These are phyloP conservation scores for Funneliformis geosporum DNA, from an alignment of 192 early-diverging fungal species.

Conservation along the genomic window DNA sequence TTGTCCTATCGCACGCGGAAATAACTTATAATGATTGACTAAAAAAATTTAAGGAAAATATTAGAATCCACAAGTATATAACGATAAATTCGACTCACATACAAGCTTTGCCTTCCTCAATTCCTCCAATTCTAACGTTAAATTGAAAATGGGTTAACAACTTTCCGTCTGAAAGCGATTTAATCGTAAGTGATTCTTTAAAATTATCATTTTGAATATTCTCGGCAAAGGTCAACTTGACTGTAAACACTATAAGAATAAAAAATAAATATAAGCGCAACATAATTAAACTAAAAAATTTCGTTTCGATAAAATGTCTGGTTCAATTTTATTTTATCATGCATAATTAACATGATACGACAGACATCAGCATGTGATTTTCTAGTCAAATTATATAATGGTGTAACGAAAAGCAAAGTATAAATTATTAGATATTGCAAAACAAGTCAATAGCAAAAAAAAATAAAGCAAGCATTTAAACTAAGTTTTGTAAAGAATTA, in stretches of 20 bases:
- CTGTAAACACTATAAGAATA: no score
- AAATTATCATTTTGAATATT: constrained; percentile 49
- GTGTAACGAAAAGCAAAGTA: no score
- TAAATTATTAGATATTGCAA: no score
- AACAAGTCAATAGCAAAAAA: no score
- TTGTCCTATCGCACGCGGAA: constrained; percentile 84
- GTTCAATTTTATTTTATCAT: no score
- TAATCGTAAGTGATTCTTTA: constrained; percentile 68
- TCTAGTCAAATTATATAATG: no score
- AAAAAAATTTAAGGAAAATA: constrained; percentile 21
- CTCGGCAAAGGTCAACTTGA: not conserved
- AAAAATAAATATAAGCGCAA: not conserved
- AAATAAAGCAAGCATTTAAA: no score
- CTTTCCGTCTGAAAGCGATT: constrained; percentile 75
- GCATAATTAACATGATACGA: no score
- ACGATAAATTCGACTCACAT: not conserved
- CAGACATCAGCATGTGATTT: no score
- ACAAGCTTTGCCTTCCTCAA: constrained; percentile 5
- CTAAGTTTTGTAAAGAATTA: no score
- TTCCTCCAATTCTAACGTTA: constrained; percentile 33
- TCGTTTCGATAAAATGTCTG: no score
- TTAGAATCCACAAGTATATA: not conserved
- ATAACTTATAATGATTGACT: constrained; percentile 75
- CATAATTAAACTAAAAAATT: not conserved
- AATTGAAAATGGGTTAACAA: constrained; percentile 85